A percentile compares a stretch with the other conserved stretches of the same genome.
Conservation (phyloP, 805 yeast species). For the Candida koratica region DNA sequence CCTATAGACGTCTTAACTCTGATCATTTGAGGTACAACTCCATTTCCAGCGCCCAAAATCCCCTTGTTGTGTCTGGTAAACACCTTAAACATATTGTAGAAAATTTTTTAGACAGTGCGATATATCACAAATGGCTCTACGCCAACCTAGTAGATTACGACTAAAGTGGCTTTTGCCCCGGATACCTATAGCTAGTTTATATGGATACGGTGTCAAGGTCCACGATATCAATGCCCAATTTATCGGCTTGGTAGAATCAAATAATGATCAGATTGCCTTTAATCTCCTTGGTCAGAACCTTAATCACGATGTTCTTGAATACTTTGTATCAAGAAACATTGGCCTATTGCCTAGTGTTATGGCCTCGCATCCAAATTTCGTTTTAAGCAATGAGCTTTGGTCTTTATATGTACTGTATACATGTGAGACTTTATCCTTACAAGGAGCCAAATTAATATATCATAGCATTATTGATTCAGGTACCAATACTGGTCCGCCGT, state of each 20-base stretch:
- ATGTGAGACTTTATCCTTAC: slow-evolving; percentile 16
- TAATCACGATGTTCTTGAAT: slow-evolving; percentile 12
- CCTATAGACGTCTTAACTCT: slow-evolving; percentile 3
- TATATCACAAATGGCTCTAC: slow-evolving; percentile 6
- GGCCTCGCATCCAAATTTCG: slow-evolving; percentile 6
- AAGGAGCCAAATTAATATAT: slow-evolving; percentile 30
- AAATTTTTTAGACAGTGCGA: slow-evolving; percentile 7
- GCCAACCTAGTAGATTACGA: too few relatives aligned
- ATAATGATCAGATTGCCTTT: slow-evolving; percentile 1
- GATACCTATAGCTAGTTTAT: slow-evolving; percentile 2
- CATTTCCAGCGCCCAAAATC: background rate
- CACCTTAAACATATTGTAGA: slow-evolving; percentile 6
- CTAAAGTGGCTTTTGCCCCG: background rate
- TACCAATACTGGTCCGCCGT: slow-evolving; percentile 22
- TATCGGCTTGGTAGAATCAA: slow-evolving; percentile 3
- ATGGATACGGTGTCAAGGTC: background rate
- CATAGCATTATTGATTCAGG: slow-evolving; percentile 30
- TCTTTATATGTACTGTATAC: slow-evolving; percentile 24
- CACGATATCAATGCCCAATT: slow-evolving; percentile 1
- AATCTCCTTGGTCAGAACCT: slow-evolving; percentile 6
- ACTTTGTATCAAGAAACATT: slow-evolving; percentile 8
- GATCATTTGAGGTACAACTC: background rate
- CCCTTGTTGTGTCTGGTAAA: background rate
- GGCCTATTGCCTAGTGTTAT: slow-evolving; percentile 4
- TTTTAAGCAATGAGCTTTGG: slow-evolving; percentile 29